Conservation (phyloP, 352 stramenopile genomes). For the Globisporangium heterothallicum region DNA sequence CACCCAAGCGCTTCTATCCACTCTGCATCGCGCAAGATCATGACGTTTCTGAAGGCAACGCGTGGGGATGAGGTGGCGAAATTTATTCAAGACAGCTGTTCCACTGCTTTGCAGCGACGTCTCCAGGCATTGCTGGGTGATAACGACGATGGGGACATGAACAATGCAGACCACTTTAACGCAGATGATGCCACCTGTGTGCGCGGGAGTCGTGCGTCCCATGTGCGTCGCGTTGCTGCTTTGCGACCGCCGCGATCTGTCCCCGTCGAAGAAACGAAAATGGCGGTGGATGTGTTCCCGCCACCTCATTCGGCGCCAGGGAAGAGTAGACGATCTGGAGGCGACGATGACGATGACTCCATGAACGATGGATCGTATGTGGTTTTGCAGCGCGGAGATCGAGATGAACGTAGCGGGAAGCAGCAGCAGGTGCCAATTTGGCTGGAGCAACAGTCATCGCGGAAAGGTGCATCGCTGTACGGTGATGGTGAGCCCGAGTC, state of each 20-base stretch:
- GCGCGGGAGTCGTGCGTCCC: conserved; percentile 60
- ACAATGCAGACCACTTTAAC: conserved; percentile 53
- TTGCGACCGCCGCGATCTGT: conserved; percentile 60
- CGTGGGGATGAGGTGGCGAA: conserved; percentile 27
- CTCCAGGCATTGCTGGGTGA: conserved; percentile 40
- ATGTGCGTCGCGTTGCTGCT: conserved; percentile 65
- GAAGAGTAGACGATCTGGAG: conserved; percentile 35
- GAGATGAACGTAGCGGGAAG: conserved; percentile 11
- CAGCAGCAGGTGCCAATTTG: conserved; percentile 51
- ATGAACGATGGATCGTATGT: conserved; percentile 36
- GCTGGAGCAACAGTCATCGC: conserved; percentile 33
- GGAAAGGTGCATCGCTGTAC: conserved; percentile 21
- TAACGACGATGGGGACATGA: conserved; percentile 31
- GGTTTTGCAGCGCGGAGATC: conserved; percentile 12
- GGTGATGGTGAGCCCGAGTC: conserved; percentile 27
- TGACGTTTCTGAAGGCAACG: conserved; percentile 32
- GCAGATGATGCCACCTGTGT: conserved; percentile 51
- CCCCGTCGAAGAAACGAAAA: conserved; percentile 55
- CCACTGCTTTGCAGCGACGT: conserved; percentile 48
- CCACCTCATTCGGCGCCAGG: conserved; percentile 63
- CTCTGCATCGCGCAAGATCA: conserved; percentile 33
- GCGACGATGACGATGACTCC: conserved; percentile 18
- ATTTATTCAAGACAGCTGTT: conserved; percentile 57
- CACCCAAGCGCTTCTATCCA: conserved; percentile 51
- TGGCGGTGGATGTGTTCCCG: conserved; percentile 57